These are phyloP conservation scores for Blastobotrys capitulatus DNA, from an alignment of 1,139 yeast genomes.

Conservation along the genomic window DNA sequence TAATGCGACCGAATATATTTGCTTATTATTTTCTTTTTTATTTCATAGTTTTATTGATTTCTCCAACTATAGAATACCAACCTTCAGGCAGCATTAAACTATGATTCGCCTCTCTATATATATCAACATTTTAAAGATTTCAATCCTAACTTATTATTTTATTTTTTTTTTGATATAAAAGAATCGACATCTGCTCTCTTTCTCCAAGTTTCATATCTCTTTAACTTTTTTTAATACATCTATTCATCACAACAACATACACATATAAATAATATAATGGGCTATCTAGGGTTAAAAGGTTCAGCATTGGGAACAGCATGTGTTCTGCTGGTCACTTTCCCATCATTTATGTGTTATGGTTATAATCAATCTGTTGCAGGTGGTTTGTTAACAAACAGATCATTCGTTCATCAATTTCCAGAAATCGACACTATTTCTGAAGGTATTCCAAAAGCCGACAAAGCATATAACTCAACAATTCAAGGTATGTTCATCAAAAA, in stretches of 20 bases:
- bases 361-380: conserved; percentile 50
- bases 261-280: conserved; percentile 1
- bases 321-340: conserved; percentile 13
- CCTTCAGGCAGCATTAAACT: neutral
- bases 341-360: conserved; percentile 32
- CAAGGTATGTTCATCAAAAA: conserved; percentile 19
- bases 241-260: neutral
- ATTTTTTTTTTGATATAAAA: neutral
- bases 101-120: neutral
- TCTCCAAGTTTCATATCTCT: neutral
- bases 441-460: conserved; percentile 12
- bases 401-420: conserved; percentile 40
- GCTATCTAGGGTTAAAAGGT: conserved; percentile 11
- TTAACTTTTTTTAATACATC: neutral
- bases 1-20: too few species aligned
- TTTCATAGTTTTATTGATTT: too few species aligned
- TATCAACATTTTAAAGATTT: neutral
- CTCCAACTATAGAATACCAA: neutral
- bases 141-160: neutral
- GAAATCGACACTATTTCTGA: conserved; percentile 33
- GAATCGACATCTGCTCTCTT: neutral
- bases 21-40: too few species aligned
- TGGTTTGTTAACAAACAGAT: conserved; percentile 37
- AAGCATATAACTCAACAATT: conserved; percentile 19
- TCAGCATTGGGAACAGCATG: conserved; percentile 10